These are phyloP conservation scores for Metarhizium sp. DNA, from an alignment of 2,329 filamentous ascomycete species.

Conservation along the genomic window DNA sequence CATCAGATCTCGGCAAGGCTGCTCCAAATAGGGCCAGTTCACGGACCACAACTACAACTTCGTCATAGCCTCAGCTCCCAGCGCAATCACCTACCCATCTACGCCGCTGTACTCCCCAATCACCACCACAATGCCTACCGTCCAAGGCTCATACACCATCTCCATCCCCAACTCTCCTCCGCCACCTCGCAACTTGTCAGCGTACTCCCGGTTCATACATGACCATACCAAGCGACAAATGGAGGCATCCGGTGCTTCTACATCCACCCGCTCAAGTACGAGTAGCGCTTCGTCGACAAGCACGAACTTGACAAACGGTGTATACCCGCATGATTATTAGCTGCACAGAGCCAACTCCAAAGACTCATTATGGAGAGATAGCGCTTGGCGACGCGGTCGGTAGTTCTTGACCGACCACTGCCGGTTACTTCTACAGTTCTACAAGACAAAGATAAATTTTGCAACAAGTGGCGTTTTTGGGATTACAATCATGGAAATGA, in stretches of 20 bases:
- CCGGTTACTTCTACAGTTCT: background rate
- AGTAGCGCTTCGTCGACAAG: constrained; percentile 11
- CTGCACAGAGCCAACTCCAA: background rate
- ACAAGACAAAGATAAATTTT: background rate
- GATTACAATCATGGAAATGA: background rate
- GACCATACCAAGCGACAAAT: constrained; percentile 58
- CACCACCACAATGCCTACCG: constrained; percentile 24
- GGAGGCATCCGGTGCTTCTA: constrained; percentile 36
- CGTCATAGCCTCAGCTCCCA: background rate
- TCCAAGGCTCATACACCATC: constrained; percentile 29
- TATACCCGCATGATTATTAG: constrained; percentile 11
- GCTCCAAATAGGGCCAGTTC: background rate
- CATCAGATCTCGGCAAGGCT: background rate
- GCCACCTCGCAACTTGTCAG: constrained; percentile 39
- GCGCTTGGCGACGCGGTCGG: background rate
- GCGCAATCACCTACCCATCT: too few species aligned
- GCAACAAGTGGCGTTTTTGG: constrained; percentile 3
- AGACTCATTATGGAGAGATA: background rate
- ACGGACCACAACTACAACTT: background rate
- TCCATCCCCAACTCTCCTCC: constrained; percentile 27
- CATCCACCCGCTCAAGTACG: constrained; percentile 9
- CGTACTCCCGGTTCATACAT: constrained; percentile 53
- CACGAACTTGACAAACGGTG: constrained; percentile 19
- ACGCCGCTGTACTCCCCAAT: background rate
- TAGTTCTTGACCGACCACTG: background rate